A percentile compares a stretch with the other conserved stretches of the same genome.
Conservation (phyloP, 257 asterid species). For the Petrea volubilis region DNA sequence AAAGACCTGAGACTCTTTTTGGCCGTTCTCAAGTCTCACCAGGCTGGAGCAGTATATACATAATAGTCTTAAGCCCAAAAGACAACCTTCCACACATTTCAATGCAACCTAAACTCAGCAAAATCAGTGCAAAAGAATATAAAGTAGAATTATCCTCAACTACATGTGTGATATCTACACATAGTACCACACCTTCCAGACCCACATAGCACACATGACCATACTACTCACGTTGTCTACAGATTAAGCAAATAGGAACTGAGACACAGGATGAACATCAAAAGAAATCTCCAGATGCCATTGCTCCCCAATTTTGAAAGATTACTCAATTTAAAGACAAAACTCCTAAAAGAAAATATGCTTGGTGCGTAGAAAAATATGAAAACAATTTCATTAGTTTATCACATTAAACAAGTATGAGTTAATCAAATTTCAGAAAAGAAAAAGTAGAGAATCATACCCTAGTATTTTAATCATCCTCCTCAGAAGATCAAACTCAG, state of each 20-base stretch:
- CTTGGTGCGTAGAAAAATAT: slow-evolving; percentile 9
- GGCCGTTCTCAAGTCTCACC: background rate
- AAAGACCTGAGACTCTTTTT: background rate
- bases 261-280: background rate
- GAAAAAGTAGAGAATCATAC: slow-evolving; percentile 43
- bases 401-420: slow-evolving; percentile 3
- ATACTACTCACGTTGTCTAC: background rate
- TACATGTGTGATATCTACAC: background rate
- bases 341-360: background rate
- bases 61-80: background rate
- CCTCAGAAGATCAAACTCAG: slow-evolving; percentile 94
- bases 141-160: background rate
- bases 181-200: background rate
- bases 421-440: slow-evolving; percentile 14
- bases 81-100: background rate
- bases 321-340: background rate
- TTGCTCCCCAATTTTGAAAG: slow-evolving; percentile 4
- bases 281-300: slow-evolving; percentile 11
- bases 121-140: background rate
- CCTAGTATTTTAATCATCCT: slow-evolving; percentile 96
- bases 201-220: background rate
- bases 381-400: slow-evolving; percentile 2
- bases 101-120: background rate
- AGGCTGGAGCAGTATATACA: background rate
- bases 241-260: background rate